These are phyloP conservation scores for Kluyveromyces nonfermentans DNA, from an alignment of 805 yeast genomes.

Conservation along the genomic window DNA sequence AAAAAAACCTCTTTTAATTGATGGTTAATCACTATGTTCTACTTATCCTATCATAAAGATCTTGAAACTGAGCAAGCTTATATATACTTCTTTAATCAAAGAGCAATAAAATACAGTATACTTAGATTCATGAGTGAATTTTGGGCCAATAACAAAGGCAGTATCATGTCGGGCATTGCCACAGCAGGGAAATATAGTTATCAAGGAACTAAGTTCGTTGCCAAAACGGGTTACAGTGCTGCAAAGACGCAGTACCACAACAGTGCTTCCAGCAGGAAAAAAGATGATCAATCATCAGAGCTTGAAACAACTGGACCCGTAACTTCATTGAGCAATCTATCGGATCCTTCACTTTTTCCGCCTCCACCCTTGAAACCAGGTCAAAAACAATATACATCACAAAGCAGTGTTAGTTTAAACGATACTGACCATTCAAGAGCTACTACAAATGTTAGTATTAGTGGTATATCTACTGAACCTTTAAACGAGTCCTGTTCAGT, in stretches of 20 bases:
- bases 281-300: neutral
- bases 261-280: constrained; percentile 10
- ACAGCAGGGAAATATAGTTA: constrained; percentile 31
- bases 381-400: constrained; percentile 18
- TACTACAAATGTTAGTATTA: neutral
- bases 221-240: constrained; percentile 34
- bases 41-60: neutral
- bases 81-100: too few relatives aligned
- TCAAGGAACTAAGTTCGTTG: constrained; percentile 33
- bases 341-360: constrained; percentile 22
- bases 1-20: neutral
- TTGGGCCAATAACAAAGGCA: constrained; percentile 36
- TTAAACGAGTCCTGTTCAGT: neutral
- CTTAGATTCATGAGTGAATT: constrained; percentile 21
- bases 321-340: constrained; percentile 6
- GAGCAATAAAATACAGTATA: constrained; percentile 8
- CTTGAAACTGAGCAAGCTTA: neutral
- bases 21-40: neutral
- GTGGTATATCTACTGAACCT: constrained; percentile 4
- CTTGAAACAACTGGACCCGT: constrained; percentile 4
- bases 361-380: constrained; percentile 35
- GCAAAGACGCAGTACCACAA: constrained; percentile 29
- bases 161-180: constrained; percentile 29
- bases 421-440: neutral
- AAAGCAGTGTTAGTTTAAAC: neutral